Conservation (phyloP, 2,329 filamentous ascomycete genomes). For the Alternaria arbusti region DNA sequence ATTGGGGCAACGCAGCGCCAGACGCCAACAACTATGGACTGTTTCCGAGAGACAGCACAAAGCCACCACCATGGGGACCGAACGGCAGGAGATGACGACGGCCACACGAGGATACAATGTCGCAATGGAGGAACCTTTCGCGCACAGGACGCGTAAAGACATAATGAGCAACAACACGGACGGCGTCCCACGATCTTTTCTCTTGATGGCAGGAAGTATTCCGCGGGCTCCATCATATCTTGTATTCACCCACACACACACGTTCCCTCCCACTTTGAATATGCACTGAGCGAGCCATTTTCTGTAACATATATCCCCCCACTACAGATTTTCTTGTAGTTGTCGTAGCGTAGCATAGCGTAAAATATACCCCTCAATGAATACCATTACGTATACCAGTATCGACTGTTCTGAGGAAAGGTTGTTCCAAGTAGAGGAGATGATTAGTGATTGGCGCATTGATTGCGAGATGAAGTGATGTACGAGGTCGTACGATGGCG, state of each 20-base stretch:
- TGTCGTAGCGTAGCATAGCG: background rate
- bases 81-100: slow-evolving; percentile 26
- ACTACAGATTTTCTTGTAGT: background rate
- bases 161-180: slow-evolving; percentile 1
- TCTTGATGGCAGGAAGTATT: slow-evolving; percentile 42
- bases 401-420: background rate
- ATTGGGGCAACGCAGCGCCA: slow-evolving; percentile 27
- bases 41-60: slow-evolving; percentile 24
- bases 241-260: background rate
- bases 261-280: background rate
- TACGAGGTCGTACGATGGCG: background rate
- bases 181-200: slow-evolving; percentile 5
- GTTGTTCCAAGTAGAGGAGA: background rate
- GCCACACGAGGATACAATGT: background rate
- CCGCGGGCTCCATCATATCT: slow-evolving; percentile 33
- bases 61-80: slow-evolving; percentile 24
- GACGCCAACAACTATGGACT: slow-evolving; percentile 16
- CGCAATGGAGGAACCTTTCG: background rate
- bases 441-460: background rate
- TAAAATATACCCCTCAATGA: slow-evolving; percentile 1
- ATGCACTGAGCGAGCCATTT: background rate
- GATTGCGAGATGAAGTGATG: background rate
- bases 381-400: background rate
- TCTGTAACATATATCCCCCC: background rate
- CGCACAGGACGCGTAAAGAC: slow-evolving; percentile 10